Base-by-base conservation (phyloP, 257 asterid genomes). In the Datura wrightii region DNA sequence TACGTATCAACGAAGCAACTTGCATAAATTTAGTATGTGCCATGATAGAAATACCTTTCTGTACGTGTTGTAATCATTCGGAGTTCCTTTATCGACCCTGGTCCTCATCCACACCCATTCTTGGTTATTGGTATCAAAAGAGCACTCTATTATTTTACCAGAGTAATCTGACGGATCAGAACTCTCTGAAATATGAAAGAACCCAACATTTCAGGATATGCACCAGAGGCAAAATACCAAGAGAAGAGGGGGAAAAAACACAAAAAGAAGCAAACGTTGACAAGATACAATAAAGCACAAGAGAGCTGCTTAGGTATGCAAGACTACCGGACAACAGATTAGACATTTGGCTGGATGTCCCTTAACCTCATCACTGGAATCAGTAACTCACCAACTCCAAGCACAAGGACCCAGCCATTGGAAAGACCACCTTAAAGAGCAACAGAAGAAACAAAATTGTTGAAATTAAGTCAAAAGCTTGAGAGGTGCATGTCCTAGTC, bases 71-170 rank as follows among this genome's bases (percentile, higher is more conserved):
- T 91, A 90, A 34, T 95, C 99, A 70, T 97, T 97, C 14, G 99
- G 99, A 18, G 89, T 88, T 85, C 95, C 97, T 91, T 97, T 97
- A 87, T 97, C 99, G 16, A 90, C 74, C 89, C 99, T 92, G 69
- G 93, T 90, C 85, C 99, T 90, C 97, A 97, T 92, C 78, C 97
- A 97, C 60, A 88, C 87, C 99, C 99, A 97, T 59, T 85, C 94
- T 6, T 89, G 84, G 82, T 90, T 94, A 86, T 92, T 94, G 2
- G 93, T 87, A 80, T 90, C 87, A 96, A 95, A 93, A 19, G 97
- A 90, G 86, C 99, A 97, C 91, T 97, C 99, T 2, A 97, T 89
- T 18, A 97, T 95, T 91, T 95, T 97, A 55, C 98, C 98, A 41
- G 94, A 83, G 79, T 85, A 93, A 7, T 92, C 72, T 70, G 93